Evolutionary conservation across 2,329 filamentous ascomycete species (phyloP).

Genomic region (Alternaria metachromatica): DNA sequence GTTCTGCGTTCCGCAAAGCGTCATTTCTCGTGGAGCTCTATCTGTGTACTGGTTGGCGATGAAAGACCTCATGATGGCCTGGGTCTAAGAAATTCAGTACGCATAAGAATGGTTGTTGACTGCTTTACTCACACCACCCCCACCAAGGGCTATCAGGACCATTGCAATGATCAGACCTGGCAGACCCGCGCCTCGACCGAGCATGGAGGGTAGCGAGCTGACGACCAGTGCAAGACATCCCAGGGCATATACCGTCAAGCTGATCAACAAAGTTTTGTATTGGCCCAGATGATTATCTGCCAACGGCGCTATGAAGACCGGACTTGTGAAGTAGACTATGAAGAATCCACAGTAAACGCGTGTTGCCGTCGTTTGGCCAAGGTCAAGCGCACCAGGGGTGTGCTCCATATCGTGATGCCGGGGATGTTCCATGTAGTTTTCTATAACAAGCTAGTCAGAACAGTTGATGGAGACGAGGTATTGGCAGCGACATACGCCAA

Average conservation of each 20-base stretch:
- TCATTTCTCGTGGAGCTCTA: conserved; percentile 25
- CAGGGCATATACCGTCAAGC: conserved; percentile 36
- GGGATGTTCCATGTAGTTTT: conserved; percentile 54
- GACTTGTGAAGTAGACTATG: conserved; percentile 56
- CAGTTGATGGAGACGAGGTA: background rate
- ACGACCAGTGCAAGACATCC: conserved; percentile 32
- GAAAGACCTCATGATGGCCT: conserved; percentile 46
- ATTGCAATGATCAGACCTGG: conserved; percentile 39
- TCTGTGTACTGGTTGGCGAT: conserved; percentile 46
- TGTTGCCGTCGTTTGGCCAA: conserved; percentile 54
- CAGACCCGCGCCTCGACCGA: conserved; percentile 32
- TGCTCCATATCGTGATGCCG: conserved; percentile 27
- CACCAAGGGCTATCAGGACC: conserved; percentile 49
- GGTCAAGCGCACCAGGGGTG: conserved; percentile 44
- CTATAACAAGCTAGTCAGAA: conserved; percentile 26
- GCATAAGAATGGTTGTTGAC: background rate
- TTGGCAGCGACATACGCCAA: conserved; percentile 36
- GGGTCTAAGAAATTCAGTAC: conserved; percentile 22
- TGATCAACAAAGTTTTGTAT: conserved; percentile 46
- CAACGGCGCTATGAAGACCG: conserved; percentile 46
- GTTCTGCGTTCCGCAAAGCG: background rate
- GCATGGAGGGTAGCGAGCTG: conserved; percentile 24
- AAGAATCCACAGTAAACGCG: conserved; percentile 64
- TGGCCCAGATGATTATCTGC: conserved; percentile 51
- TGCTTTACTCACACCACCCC: conserved; percentile 35